These are phyloP conservation scores for Amphirosellinia nigrospora DNA, from an alignment of 495 filamentous ascomycete species.

Conservation along the genomic window DNA sequence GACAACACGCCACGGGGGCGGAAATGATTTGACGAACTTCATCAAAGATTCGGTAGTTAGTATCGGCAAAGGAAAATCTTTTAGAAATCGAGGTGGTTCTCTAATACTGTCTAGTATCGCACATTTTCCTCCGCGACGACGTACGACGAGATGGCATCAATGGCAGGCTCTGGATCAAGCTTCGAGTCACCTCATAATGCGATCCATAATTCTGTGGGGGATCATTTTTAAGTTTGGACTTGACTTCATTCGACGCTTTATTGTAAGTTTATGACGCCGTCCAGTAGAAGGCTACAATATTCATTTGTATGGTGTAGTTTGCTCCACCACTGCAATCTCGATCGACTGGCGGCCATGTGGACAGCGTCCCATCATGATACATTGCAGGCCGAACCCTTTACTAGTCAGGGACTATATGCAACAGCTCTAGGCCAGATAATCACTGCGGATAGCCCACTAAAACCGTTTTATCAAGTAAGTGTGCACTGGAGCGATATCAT, in stretches of 20 bases:
- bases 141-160: constrained; percentile 45
- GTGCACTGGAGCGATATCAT: background rate
- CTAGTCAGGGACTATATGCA: constrained; percentile 39
- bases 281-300: background rate
- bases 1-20: constrained; percentile 38
- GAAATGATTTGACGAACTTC: constrained; percentile 25
- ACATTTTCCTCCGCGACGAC: constrained; percentile 39
- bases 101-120: constrained; percentile 41
- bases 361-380: constrained; percentile 40
- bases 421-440: constrained; percentile 37
- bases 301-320: constrained; percentile 25
- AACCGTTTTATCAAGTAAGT: constrained; percentile 49
- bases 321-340: constrained; percentile 54
- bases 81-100: background rate
- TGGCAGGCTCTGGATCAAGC: constrained; percentile 34
- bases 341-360: constrained; percentile 55
- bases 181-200: constrained; percentile 47
- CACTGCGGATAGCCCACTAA: constrained; percentile 48
- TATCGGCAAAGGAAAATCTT: background rate
- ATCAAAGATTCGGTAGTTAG: constrained; percentile 42
- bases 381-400: constrained; percentile 34
- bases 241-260: constrained; percentile 46
- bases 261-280: constrained; percentile 37
- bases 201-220: constrained; percentile 44
- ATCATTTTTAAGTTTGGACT: constrained; percentile 38